Conservation (phyloP, 345 rosid species). For the Eucalyptus marginata region DNA sequence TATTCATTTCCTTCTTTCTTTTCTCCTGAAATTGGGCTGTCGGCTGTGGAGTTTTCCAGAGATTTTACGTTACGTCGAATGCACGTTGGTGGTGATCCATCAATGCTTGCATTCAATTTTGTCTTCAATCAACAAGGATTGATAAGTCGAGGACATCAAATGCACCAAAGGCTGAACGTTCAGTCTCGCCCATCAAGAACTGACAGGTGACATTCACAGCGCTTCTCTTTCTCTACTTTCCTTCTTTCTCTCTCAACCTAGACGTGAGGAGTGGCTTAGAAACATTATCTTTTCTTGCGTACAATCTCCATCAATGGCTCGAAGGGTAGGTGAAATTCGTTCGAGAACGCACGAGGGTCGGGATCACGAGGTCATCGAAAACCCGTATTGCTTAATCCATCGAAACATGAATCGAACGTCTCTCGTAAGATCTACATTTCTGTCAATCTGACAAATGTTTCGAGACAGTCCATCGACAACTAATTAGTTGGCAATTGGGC, state of each 20-base stretch:
- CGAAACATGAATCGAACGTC: background rate
- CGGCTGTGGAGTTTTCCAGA: background rate
- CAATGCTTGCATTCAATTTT: background rate
- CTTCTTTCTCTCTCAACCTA: background rate
- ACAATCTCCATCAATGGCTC: background rate
- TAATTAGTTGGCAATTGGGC: background rate
- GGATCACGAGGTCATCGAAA: background rate
- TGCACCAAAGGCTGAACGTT: background rate
- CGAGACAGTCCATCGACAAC: background rate
- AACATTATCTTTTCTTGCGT: background rate
- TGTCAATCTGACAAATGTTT: background rate
- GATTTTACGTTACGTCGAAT: background rate
- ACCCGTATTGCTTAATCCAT: background rate
- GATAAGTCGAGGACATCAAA: background rate
- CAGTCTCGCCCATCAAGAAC: background rate
- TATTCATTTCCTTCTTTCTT: background rate
- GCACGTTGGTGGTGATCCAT: background rate
- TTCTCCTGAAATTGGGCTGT: background rate
- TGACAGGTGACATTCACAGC: background rate
- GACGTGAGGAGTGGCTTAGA: background rate
- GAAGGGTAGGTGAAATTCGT: background rate
- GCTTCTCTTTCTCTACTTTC: background rate
- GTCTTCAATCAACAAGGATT: background rate
- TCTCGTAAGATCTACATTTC: background rate
- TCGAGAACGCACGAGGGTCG: background rate